Evolutionary conservation across 495 filamentous ascomycete genomes (phyloP), one percentile per base, ranked within the genome.

Genomic region (Lophiotrema nucula): DNA sequence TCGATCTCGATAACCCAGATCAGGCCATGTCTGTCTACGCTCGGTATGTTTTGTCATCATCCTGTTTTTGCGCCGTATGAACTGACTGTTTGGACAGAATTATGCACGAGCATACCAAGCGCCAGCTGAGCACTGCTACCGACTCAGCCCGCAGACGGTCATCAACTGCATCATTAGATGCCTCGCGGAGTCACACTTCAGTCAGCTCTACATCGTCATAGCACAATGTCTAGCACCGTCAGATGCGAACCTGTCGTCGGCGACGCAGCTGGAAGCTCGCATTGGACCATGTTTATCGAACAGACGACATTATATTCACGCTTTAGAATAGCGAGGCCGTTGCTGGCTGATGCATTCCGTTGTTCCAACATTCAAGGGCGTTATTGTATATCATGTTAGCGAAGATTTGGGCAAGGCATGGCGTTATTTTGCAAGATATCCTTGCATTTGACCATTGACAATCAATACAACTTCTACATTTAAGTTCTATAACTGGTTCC

Each of bases 21-120:
- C 22, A 50, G n/a, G 69, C 71, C 31, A 71, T 71, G 67, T 65
- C 60, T 10, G 38, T 41, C 0, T 74, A 74, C 31, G 62, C 68
- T 46, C 57, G 61, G 71, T 72, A 60, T 53, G 60, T 55, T 3
- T 6, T 38, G 13, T 37, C 13, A 13, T 24, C 39, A 47, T 27
- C 39, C 4, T 23, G 1, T 4, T 13, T 15, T 12, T 3, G 18
- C 41, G 24, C 37, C 18, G 4, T 23, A 27, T 21, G n/a, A 21
- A 47, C 43, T 62, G 15, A 47, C 47, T 33, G 22, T 22, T 21
- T n/a, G 23, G 8, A 10, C 25, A 67, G 64, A 0, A 59, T 67
- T 25, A 67, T 67, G 64, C 64, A 63, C 44, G 59, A 67, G 33
- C 64, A 67, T 28, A 67, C 64, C 35, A 62, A 63, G 38, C 13